Evolutionary conservation across 2,329 filamentous ascomycete species (phyloP).

Genomic region (Aspergillus glaucus): DNA sequence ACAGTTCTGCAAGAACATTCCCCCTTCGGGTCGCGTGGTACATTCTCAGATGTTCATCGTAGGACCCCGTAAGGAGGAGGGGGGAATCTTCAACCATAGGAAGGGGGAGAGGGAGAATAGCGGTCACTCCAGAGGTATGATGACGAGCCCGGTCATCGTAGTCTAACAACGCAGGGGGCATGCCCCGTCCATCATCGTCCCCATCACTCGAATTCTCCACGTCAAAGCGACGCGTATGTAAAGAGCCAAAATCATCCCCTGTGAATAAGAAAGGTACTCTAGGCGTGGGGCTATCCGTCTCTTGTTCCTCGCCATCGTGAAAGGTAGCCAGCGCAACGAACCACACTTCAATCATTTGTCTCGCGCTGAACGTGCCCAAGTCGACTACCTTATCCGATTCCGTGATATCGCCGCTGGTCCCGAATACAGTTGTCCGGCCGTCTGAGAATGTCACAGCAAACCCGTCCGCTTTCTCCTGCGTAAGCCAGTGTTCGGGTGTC

Average conservation of each 20-base stretch:
- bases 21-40: constrained; percentile 34
- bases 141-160: constrained; percentile 47
- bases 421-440: constrained; percentile 56
- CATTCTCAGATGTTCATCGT: constrained; percentile 77
- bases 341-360: constrained; percentile 35
- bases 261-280: constrained; percentile 28
- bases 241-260: constrained; percentile 34
- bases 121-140: constrained; percentile 79
- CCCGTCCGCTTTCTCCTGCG: constrained; percentile 30
- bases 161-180: constrained; percentile 14
- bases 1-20: constrained; percentile 55
- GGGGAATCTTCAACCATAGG: constrained; percentile 39
- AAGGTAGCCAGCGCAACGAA: constrained; percentile 29
- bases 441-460: constrained; percentile 67
- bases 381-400: constrained; percentile 13
- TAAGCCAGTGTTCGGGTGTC: constrained; percentile 49
- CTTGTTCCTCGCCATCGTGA: not conserved
- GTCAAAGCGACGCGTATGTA: constrained; percentile 27
- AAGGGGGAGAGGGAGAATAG: constrained; percentile 65
- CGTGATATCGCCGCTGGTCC: constrained; percentile 28
- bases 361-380: constrained; percentile 21
- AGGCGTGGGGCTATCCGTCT: not conserved
- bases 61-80: constrained; percentile 77
- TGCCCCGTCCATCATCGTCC: constrained; percentile 8
- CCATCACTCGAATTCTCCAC: constrained; percentile 10